A percentile compares a stretch with the other conserved stretches of the same genome.
These are phyloP conservation scores for Kalmusia sp. DNA, from an alignment of 2,329 filamentous ascomycete genomes.

Conservation along the genomic window DNA sequence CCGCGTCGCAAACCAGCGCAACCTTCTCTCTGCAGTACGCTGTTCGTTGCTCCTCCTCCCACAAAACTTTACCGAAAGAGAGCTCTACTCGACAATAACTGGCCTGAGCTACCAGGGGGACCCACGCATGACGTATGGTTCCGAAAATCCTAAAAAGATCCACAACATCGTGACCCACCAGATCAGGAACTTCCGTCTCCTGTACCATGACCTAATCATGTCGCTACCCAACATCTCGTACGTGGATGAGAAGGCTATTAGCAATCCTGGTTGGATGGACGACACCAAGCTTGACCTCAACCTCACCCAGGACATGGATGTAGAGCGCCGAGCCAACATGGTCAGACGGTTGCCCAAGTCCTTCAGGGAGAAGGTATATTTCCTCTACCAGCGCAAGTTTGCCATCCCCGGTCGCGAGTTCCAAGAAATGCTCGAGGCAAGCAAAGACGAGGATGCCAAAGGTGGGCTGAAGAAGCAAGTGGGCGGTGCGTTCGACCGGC, in stretches of 20 bases:
- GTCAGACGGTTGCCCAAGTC: slow-evolving; percentile 85
- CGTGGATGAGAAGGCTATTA: slow-evolving; percentile 66
- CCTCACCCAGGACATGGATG: slow-evolving; percentile 90
- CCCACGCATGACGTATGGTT: slow-evolving; percentile 89
- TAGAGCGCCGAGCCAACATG: slow-evolving; percentile 91
- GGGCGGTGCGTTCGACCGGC: slow-evolving; percentile 83
- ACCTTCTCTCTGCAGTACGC: slow-evolving; percentile 88
- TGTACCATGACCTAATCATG: slow-evolving; percentile 89
- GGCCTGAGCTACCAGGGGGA: slow-evolving; percentile 94
- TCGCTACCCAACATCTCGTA: slow-evolving; percentile 89
- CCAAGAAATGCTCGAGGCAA: slow-evolving; percentile 80
- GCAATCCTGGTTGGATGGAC: slow-evolving; percentile 66
- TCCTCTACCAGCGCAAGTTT: slow-evolving; percentile 92
- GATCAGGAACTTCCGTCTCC: slow-evolving; percentile 85
- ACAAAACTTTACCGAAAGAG: slow-evolving; percentile 80
- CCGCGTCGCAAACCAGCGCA: slow-evolving; percentile 93
- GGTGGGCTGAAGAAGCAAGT: slow-evolving; percentile 73
- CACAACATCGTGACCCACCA: slow-evolving; percentile 93
- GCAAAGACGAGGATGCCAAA: slow-evolving; percentile 69
- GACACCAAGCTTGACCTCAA: slow-evolving; percentile 65
- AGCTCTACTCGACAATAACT: slow-evolving; percentile 90
- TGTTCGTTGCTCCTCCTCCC: slow-evolving; percentile 89
- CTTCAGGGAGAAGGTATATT: slow-evolving; percentile 91
- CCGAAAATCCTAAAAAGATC: slow-evolving; percentile 91
- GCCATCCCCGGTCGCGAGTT: slow-evolving; percentile 85